Conservation (phyloP, 192 early-diverging fungal species). For the Thamnidium elegans region DNA sequence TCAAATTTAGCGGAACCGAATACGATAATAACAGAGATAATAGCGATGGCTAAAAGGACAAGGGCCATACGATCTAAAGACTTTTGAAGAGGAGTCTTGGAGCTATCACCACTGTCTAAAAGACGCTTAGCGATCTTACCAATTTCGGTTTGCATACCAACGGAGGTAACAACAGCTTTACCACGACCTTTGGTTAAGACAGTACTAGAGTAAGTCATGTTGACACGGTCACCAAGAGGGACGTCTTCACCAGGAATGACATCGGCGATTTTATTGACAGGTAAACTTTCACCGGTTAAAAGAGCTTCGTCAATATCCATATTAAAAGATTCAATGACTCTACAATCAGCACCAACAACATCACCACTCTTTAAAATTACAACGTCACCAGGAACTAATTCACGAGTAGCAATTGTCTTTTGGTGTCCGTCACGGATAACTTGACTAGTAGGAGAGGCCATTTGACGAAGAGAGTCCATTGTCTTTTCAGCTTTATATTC, state of each 20-base stretch:
- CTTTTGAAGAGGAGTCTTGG: constrained; percentile 65
- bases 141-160: constrained; percentile 87
- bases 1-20: constrained; percentile 72
- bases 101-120: constrained; percentile 48
- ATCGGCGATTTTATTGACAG: constrained; percentile 68
- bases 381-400: constrained; percentile 88
- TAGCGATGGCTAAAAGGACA: constrained; percentile 68
- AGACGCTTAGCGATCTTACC: constrained; percentile 89
- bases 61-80: constrained; percentile 74
- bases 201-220: constrained; percentile 89
- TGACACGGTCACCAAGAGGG: constrained; percentile 88
- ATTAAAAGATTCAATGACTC: constrained; percentile 73
- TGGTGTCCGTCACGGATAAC: constrained; percentile 84
- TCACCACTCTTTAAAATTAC: constrained; percentile 93
- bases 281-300: constrained; percentile 88
- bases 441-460: constrained; percentile 82
- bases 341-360: constrained; percentile 88
- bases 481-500: constrained; percentile 95
- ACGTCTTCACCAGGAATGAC: constrained; percentile 64
- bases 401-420: constrained; percentile 68
- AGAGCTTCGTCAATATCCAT: constrained; percentile 91
- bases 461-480: constrained; percentile 86
- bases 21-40: constrained; percentile 76
- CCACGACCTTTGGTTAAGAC: constrained; percentile 86
- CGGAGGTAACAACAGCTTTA: constrained; percentile 83